These are phyloP conservation scores for Nicotiana benthamiana DNA, from an alignment of 257 asterid genomes.

Conservation along the genomic window DNA sequence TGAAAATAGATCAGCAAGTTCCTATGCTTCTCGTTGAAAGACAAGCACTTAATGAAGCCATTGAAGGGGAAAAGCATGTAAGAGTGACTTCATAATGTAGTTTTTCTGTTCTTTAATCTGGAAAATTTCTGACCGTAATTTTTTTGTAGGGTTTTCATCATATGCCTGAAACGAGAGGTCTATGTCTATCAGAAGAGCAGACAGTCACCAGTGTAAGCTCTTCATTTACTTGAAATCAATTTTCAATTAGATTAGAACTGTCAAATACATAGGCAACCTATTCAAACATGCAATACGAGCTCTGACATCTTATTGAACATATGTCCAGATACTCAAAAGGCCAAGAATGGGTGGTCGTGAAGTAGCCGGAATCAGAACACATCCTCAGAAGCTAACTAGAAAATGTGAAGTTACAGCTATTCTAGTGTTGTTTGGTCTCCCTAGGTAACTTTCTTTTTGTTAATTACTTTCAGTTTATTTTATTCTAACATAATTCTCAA, in stretches of 20 bases:
- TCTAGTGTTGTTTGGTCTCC: conserved; percentile 86
- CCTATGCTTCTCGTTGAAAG: conserved; percentile 98
- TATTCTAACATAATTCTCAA: neutral
- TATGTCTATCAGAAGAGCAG: conserved; percentile 94
- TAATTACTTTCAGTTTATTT: neutral
- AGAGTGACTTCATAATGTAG: neutral
- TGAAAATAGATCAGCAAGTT: conserved; percentile 78
- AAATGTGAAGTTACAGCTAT: conserved; percentile 92
- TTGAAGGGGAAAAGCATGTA: conserved; percentile 92
- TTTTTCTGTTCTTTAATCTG: neutral
- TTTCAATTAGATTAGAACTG: neutral
- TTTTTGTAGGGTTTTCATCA: conserved; percentile 76
- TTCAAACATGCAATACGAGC: neutral
- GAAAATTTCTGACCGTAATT: conserved; percentile 6
- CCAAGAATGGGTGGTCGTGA: conserved; percentile 74
- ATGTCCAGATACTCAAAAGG: conserved; percentile 55
- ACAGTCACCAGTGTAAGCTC: conserved; percentile 72
- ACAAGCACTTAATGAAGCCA: conserved; percentile 89
- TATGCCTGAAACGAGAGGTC: conserved; percentile 94
- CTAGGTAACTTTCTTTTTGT: conserved; percentile 43
- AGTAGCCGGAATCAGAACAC: conserved; percentile 69
- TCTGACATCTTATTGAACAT: neutral
- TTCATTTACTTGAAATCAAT: neutral
- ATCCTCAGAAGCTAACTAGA: conserved; percentile 67
- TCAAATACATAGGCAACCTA: neutral